Base-by-base conservation (phyloP, 2,329 filamentous ascomycete species). In the Thermomyces lanuginosus region DNA sequence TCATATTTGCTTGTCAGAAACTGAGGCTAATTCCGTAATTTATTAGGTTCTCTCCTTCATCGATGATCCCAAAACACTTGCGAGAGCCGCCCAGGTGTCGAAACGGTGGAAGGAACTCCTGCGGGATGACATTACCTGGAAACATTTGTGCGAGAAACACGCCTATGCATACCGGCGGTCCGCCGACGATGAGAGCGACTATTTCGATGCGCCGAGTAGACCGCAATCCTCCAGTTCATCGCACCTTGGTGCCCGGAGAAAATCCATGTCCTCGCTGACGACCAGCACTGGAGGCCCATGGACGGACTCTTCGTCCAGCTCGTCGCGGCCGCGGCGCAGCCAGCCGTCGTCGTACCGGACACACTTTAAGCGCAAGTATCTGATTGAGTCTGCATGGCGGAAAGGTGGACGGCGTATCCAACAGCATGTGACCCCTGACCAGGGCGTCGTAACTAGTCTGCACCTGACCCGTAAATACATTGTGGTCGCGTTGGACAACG, bases 111-210 rank as follows among this genome's bases (percentile, higher is more conserved):
- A 81, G 36, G 84, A 93, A 52, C 65, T 98, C 5, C 65, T 98
- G 26, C 86, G 78, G 46, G 89, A 98, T 51, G 89, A 98, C 51
- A 84, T 93, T 56, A 92, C 89, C 1, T 98, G 89, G 89, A 93
- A 92, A 60, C 82, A 89, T 35, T 66, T 98, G 11, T 95, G 86
- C 49, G 82, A 91, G 38, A 93, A 92, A 55, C 86, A 92, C 51
- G 83, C 89, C 35, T 98, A 92, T 51, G 82, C 86, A 33, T 93
- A 92, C 50, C 72, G 68, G 25, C 54, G 63, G 27, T 48, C 66
- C 26, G 63, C 64, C 54, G 52, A 63, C 24, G 57, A 55, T 19
- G 46, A 48, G 21, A 43, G 36, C 14, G 48, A 53, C 15, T 44
- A 48, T 24, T 35, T 50, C 20, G 53, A 55, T 21, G 44, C 45